Conservation (phyloP, 805 yeast genomes). For the Metschnikowia henanensis region DNA sequence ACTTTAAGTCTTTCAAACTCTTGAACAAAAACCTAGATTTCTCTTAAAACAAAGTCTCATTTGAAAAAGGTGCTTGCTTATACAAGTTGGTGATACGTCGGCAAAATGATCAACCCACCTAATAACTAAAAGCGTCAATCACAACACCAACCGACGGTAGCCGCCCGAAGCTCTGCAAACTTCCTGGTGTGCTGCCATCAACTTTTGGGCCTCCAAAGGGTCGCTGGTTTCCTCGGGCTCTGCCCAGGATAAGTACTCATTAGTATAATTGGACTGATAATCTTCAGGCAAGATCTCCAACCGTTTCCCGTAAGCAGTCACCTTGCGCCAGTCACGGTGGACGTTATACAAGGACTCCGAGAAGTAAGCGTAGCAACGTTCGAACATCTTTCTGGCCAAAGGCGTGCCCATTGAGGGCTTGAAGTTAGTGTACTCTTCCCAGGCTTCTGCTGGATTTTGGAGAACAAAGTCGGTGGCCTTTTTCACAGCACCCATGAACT, state of each 20-base stretch:
- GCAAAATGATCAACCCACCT: too few species aligned
- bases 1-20: too few species aligned
- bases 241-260: slow-evolving; percentile 49
- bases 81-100: too few species aligned
- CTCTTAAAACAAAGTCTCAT: too few species aligned
- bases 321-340: slow-evolving; percentile 58
- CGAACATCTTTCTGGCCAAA: slow-evolving; percentile 46
- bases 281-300: slow-evolving; percentile 51
- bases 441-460: slow-evolving; percentile 44
- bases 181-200: slow-evolving; percentile 47
- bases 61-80: too few species aligned
- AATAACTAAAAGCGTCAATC: background rate
- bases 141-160: slow-evolving; percentile 41
- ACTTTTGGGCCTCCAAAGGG: slow-evolving; percentile 48
- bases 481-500: slow-evolving; percentile 49
- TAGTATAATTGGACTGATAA: slow-evolving; percentile 50
- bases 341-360: slow-evolving; percentile 52
- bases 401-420: slow-evolving; percentile 47
- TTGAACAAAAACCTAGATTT: too few species aligned
- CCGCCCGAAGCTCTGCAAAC: slow-evolving; percentile 49
- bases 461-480: slow-evolving; percentile 51
- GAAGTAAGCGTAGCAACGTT: slow-evolving; percentile 56
- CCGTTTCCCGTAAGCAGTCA: slow-evolving; percentile 55
- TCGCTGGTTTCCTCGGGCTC: slow-evolving; percentile 49
- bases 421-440: slow-evolving; percentile 45